Evolutionary conservation across 441 rosid species (phyloP), one percentile per base, ranked within the genome.

Genomic region (Croton setiger): DNA sequence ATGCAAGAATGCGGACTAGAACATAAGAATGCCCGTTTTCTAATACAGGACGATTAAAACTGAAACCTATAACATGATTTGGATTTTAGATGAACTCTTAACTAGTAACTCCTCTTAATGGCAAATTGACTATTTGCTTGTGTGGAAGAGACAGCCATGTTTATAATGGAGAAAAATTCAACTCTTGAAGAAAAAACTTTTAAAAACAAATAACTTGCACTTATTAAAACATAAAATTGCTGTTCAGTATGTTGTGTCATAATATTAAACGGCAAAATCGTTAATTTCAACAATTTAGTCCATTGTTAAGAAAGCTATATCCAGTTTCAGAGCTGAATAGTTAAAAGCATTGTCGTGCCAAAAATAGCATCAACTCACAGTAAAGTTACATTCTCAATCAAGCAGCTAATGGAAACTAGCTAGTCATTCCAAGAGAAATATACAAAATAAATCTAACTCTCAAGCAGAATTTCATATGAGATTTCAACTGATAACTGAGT

Each of bases 401-500:
- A 1, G 20, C 12, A 17, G 5, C 61, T 8, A 57, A 12, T 57
- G 11, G 15, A 39, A 15, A 12, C 12, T 36, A 31, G 35, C 20
- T 35, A 57, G n/a, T 7, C 31, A 8, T 57, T 57, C 61, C 36
- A 27, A 31, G 41, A 57, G 17, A 17, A 57, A 57, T 17, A 15
- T 57, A 36, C 2, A n/a, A 57, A 31, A 27, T 17, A 57, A 57
- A 31, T 57, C 61, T 57, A 57, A 57, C 12, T 57, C 61, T 57
- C 11, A 15, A 14, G 61, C 36, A 17, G 36, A 17, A 15, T 2
- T 31, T 13, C 18, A 18, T 23, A 12, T 5, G 14, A 13, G 8
- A 36, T 14, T 33, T 57, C 17, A 57, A 27, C 20, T 5, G 14
- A 35, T 15, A 17, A 33, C 31, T 4, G n/a, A 39, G 15, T 15